Conservation (phyloP, 257 asterid genomes). For the Solanum pimpinellifolium region DNA sequence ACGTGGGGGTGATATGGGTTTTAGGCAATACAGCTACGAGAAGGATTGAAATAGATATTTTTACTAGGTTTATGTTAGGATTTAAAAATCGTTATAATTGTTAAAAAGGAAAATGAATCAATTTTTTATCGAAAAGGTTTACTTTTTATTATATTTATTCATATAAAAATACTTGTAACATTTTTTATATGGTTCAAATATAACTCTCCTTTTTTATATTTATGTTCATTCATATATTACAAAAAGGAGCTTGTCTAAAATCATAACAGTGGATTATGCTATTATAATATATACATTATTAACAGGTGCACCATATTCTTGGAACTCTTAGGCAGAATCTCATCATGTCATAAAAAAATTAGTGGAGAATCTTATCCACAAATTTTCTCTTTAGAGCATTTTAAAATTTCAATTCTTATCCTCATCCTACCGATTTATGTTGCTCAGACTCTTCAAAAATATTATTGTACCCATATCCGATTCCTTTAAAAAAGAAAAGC, state of each 20-base stretch:
- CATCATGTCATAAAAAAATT: background rate
- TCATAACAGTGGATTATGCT: background rate
- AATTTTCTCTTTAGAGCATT: background rate
- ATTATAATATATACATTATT: background rate
- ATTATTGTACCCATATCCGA: rapidly evolving
- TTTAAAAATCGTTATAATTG: background rate
- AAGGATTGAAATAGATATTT: no score
- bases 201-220: background rate
- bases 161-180: background rate
- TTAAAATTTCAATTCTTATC: background rate
- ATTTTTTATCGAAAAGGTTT: background rate
- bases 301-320: background rate
- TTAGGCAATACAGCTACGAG: no score
- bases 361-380: background rate
- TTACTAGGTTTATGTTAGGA: background rate
- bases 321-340: background rate
- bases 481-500: no score
- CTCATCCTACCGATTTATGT: no score
- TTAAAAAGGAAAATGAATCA: background rate
- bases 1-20: no score
- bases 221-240: no score
- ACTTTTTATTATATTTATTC: background rate
- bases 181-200: background rate
- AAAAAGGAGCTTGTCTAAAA: background rate
- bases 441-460: no score